Evolutionary conservation across 768 basidiomycete species (phyloP), one percentile per base, ranked within the genome.

Genomic region (Amanita polypyramis): DNA sequence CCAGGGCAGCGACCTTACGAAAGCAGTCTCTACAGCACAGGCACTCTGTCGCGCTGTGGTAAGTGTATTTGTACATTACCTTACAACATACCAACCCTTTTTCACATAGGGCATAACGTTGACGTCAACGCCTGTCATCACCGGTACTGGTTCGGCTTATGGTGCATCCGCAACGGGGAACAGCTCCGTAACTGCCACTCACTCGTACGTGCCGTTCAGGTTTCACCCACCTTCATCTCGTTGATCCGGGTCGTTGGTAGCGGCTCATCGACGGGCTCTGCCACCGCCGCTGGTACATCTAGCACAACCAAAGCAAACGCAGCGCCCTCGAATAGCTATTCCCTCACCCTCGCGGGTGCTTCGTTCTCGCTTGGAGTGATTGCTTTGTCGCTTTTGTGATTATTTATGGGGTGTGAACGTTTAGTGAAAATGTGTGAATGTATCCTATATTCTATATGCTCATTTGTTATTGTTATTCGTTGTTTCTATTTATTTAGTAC

Each of bases 91-190:
- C 8, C 11, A 19, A 19, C 33, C 34, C 20, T 6, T 27, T 29
- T 30, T n/a, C 2, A 45, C 52, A 12, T 52, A 81, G 79, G 77
- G 77, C 49, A 75, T 82, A 4, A 77, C 74, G 5, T 62, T 82
- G 52, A 70, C 60, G 15, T 55, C 63, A 20, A 52, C 62, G 17
- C 50, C 67, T 14, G 52, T 59, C 41, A 46, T 60, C 6, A 54
- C 55, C 21, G 34, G 59, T 17, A 29, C 56, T 11, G 29, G 51
- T 27, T 15, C 52, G n/a, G n/a, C n/a, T n/a, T n/a, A n/a, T 39
- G 23, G 30, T 15, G 29, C 47, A n/a, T 33, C 43, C 30, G 30
- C 30, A 34, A 33, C 43, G 17, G 43, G 43, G 15, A 35, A 35
- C 10, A 20, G 15, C 32, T 44, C 43, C 3, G 43, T 19, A 1